phyloP scores from a whole-genome alignment of 768 basidiomycete species.

The Filobasidium wieringae region DNA sequence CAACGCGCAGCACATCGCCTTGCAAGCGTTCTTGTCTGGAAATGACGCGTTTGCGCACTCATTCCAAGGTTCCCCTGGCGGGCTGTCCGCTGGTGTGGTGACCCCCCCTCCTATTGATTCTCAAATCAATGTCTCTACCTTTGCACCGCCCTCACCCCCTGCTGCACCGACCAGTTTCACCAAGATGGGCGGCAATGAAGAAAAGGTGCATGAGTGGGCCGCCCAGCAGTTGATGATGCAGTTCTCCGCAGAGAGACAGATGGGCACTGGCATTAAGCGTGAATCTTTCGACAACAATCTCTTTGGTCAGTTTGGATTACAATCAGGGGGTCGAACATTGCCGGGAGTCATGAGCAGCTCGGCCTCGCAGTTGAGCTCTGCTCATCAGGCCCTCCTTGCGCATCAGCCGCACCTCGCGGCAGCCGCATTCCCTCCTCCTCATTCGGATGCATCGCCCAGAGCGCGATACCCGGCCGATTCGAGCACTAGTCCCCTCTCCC shows the following conservation, averaged over 20 bases:
- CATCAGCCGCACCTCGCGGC: constrained; percentile 16
- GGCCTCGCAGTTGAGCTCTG: constrained; percentile 2
- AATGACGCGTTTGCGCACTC: constrained; percentile 1
- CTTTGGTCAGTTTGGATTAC: background rate
- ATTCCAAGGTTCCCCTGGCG: constrained; percentile 15
- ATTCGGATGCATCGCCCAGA: background rate
- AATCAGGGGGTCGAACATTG: no score
- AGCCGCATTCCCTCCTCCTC: constrained; percentile 14
- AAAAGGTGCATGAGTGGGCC: constrained; percentile 13
- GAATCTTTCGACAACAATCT: background rate
- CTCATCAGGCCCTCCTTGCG: constrained; percentile 11
- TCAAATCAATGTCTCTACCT: background rate
- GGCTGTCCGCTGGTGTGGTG: background rate
- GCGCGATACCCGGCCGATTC: background rate
- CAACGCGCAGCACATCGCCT: background rate
- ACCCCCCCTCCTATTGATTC: constrained; percentile 2
- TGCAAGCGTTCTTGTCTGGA: background rate
- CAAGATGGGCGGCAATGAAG: background rate
- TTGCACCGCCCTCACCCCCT: background rate
- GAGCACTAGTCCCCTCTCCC: background rate
- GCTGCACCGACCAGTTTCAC: constrained; percentile 4
- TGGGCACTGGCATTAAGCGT: background rate
- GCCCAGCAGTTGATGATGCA: constrained; percentile 12
- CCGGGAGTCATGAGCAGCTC: no score
- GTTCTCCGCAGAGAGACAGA: background rate